Evolutionary conservation across 805 yeast species (phyloP).

Genomic region (Tetrapisispora pingtungensis): DNA sequence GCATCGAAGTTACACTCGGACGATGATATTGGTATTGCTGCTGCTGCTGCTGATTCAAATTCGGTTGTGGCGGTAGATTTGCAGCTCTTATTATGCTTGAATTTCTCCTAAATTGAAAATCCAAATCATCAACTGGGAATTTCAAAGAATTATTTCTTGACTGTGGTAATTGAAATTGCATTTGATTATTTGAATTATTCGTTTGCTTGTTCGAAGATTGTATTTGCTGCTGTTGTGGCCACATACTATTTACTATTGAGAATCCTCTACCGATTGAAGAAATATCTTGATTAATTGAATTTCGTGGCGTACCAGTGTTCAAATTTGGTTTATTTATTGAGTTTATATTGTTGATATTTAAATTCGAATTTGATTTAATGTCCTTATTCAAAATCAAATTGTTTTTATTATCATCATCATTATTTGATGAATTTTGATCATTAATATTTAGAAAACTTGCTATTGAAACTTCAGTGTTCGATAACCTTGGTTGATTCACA

Average conservation of each 20-base stretch:
- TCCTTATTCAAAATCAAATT: neutral
- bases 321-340: neutral
- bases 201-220: neutral
- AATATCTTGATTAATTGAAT: slow-evolving; percentile 3
- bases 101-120: slow-evolving; percentile 26
- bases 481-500: slow-evolving; percentile 14
- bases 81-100: slow-evolving; percentile 22
- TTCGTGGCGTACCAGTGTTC: neutral
- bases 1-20: neutral
- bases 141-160: slow-evolving; percentile 27
- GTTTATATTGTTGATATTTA: neutral
- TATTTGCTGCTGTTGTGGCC: slow-evolving; percentile 13
- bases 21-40: slow-evolving; percentile 1
- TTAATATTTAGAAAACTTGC: slow-evolving; percentile 21
- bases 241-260: slow-evolving; percentile 24
- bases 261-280: slow-evolving; percentile 21
- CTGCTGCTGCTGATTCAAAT: neutral
- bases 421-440: slow-evolving; percentile 2
- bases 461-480: slow-evolving; percentile 20
- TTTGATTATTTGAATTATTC: slow-evolving; percentile 1
- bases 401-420: neutral
- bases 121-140: slow-evolving; percentile 25
- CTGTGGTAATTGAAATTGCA: slow-evolving; percentile 5
- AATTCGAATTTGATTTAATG: neutral
- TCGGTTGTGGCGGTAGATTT: neutral